Evolutionary conservation across 2,329 filamentous ascomycete genomes (phyloP).

Genomic region (Exophiala alcalophila): DNA sequence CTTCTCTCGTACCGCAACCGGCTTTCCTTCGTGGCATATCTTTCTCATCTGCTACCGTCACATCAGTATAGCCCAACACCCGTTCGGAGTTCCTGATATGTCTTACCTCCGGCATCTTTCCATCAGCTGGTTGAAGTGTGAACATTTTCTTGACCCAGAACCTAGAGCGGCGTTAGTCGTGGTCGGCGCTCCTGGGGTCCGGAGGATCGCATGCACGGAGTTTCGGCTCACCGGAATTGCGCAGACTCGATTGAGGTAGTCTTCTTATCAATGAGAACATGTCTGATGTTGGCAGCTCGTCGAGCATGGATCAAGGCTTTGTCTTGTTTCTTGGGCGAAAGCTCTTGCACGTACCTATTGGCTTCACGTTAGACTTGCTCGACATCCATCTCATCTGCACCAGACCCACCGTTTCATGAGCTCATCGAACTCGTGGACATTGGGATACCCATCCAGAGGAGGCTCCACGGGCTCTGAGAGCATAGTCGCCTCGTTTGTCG

Average conservation of each 20-base stretch:
- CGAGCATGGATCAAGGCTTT: conserved; percentile 51
- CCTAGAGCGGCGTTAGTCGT: conserved; percentile 31
- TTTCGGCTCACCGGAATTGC: conserved; percentile 44
- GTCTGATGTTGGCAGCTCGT: conserved; percentile 48
- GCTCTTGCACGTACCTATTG: conserved; percentile 47
- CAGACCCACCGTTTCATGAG: conserved; percentile 43
- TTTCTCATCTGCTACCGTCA: conserved; percentile 35
- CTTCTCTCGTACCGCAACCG: conserved; percentile 53
- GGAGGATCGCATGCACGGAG: neutral
- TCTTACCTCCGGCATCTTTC: conserved; percentile 40
- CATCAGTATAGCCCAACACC: conserved; percentile 6
- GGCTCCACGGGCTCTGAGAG: conserved; percentile 46
- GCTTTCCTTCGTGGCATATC: conserved; percentile 52
- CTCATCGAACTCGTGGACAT: conserved; percentile 46
- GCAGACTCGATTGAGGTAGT: conserved; percentile 51
- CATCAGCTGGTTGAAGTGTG: conserved; percentile 43
- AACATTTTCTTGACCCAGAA: conserved; percentile 57
- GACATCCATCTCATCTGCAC: neutral
- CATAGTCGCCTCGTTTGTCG: conserved; percentile 43
- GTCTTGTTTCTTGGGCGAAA: conserved; percentile 52
- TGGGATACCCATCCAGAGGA: conserved; percentile 44
- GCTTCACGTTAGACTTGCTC: neutral
- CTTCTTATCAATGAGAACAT: conserved; percentile 49
- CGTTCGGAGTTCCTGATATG: neutral
- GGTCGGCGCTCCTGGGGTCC: too few relatives aligned